Base-by-base conservation (phyloP, 192 early-diverging fungal species). In the Entophlyctis luteolus region DNA sequence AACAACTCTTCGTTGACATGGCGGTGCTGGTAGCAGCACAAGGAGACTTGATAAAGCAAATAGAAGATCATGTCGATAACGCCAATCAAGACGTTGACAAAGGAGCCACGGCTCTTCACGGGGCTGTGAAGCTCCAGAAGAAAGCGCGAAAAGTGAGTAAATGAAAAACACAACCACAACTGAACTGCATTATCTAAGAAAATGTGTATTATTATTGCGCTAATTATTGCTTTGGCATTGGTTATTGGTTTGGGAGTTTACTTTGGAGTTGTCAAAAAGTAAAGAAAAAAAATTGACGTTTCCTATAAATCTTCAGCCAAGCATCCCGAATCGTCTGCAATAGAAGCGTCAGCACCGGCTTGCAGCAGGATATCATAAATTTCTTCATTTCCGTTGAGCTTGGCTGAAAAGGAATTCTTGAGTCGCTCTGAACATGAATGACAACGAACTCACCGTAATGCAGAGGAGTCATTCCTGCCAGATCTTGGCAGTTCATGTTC, bases 1-100 rank as follows among this genome's bases (percentile, higher is more conserved):
- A 91, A 75, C 87, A 93, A 79, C 74, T 94, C 32, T 94, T 93
- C 58, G 85, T 89, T 35, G 91, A 94, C 65, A 93, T 94, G 91
- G 80, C 90, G 34, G 90, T 91, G 32, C 74, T 93, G 25, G 88
- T 93, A 0, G 81, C 82, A 33, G 81, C 84, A 0, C 91, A 93
- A 63, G 91, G 83, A 31, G 87, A 90, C 35, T 66, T 86, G 37
- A 67, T 94, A 33, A 79, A 87, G 46, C 76, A 87, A 36, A 89
- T 93, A 25, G 90, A 90, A 71, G 69, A 74, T 6, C 78, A 91
- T 67, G 78, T 87, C 0, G 67, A 81, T 3, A 79, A 87, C 47
- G 79, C 84, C 2, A 80, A 83, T 2, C 72, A 82, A 20, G 71
- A 92, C 20, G 72, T 87, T 8, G 86, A 91, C 47, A 58, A 70